These are phyloP conservation scores for Microbotryum lychnidis-dioicae DNA, from an alignment of 1,284 basidiomycete species.

Conservation along the genomic window DNA sequence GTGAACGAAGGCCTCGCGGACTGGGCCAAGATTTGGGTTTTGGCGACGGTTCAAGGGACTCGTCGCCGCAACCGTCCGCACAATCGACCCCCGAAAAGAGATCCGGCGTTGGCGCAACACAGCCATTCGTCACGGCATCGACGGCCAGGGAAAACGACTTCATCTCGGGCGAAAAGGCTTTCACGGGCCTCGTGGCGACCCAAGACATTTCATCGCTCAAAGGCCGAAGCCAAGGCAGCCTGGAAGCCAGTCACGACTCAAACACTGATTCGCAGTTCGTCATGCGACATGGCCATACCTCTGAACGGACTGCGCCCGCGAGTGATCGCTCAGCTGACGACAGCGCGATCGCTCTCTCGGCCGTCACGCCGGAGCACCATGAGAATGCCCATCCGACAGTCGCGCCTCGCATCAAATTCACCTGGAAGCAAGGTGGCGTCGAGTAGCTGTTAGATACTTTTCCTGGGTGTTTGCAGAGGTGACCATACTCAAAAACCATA, in stretches of 20 bases:
- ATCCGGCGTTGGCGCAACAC: neutral
- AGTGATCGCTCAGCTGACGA: neutral
- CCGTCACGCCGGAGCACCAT: neutral
- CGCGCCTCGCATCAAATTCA: conserved; percentile 14
- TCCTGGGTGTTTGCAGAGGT: too few species aligned
- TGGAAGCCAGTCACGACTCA: neutral
- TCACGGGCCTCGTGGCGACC: too few species aligned
- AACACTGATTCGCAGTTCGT: neutral
- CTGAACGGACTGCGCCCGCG: neutral
- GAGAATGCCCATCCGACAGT: neutral
- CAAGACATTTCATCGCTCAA: too few species aligned
- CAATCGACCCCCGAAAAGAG: neutral
- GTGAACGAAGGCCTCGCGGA: conserved; percentile 9
- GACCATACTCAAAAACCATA: neutral
- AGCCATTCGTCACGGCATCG: conserved; percentile 2
- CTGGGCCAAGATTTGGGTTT: conserved; percentile 1
- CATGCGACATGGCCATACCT: neutral
- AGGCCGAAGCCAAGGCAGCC: neutral
- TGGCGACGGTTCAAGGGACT: neutral
- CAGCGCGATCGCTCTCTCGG: neutral
- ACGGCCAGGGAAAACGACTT: neutral
- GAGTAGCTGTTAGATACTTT: neutral
- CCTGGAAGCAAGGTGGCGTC: conserved; percentile 23
- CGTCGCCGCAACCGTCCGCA: neutral
- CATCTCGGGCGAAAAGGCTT: neutral